Evolutionary conservation across 345 rosid genomes (phyloP).

Genomic region (Durio zibethinus): DNA sequence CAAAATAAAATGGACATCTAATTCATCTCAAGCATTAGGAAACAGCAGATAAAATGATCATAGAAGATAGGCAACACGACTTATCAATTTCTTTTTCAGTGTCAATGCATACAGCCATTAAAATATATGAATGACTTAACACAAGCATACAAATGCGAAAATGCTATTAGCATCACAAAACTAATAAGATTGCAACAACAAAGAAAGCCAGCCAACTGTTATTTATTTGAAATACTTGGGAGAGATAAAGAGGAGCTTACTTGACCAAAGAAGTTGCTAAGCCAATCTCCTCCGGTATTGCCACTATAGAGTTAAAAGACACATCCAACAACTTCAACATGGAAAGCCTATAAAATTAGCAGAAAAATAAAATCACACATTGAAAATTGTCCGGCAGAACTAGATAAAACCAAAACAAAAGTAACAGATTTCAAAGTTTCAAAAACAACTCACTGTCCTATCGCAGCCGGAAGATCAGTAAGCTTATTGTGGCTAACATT

Average conservation of each 20-base stretch:
- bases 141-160: not conserved
- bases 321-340: conserved; percentile 79
- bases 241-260: conserved; percentile 41
- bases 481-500: conserved; percentile 85
- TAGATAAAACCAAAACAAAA: not conserved
- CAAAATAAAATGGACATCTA: not conserved
- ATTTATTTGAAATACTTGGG: not conserved
- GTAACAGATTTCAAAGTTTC: not conserved
- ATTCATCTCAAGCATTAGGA: not conserved
- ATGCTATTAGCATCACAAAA: no score
- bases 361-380: not conserved
- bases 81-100: not conserved
- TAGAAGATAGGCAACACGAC: not conserved
- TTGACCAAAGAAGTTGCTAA: conserved; percentile 77
- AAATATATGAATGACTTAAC: not conserved
- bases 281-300: conserved; percentile 27
- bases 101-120: not conserved
- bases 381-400: not conserved
- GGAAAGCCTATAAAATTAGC: conserved; percentile 55
- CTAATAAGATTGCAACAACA: no score
- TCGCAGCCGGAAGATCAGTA: conserved; percentile 61
- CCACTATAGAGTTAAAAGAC: conserved; percentile 56
- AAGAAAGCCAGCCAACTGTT: not conserved
- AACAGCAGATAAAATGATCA: not conserved
- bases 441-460: conserved; percentile 68